Base-by-base conservation (phyloP, 1,284 basidiomycete species). In the Cryptococcus floricola region DNA sequence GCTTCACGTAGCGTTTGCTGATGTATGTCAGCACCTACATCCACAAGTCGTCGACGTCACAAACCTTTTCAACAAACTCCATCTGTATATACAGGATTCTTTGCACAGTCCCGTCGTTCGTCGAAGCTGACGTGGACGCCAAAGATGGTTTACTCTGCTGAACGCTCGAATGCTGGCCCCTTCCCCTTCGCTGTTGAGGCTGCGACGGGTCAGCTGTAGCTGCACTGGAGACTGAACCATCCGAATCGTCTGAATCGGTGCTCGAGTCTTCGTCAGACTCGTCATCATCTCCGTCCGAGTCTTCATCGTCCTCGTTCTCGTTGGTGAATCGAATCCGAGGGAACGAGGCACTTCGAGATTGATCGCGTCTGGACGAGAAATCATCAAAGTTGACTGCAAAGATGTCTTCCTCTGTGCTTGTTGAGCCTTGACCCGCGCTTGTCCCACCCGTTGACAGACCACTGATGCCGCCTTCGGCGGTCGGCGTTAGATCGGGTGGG, bases 1-100 rank as follows among this genome's bases (percentile, higher is more conserved):
- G 87, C 81, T 85, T 92, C 68, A 9, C 70, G 63, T 3, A 73
- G 56, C 0, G 70, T 74, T 61, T 73, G 70, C 66, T 70, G 23
- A 39, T 4, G 39, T 34, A 46, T 10, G 31, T 34, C 48, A 58
- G 34, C 43, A 12, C 43, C 19, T 31, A 48, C 44, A 52, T 47
- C 49, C 50, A 28, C 31, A 34, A 34, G 31, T 10, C 10, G 31
- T 18, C 39, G 10, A 14, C 10, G 16, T 13, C 19, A 51, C 64
- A 45, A n/a, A 67, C 68, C 59, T 77, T 77, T 56, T 77, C 75
- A 6, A 77, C 75, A 56, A 74, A 77, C 61, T 77, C 75, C 75
- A 77, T 77, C 58, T 74, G 71, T 45, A 77, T 77, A 53, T 76
- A 77, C 34, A 77, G 60, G 12, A 73, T 76, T 6, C 68, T 59